These are phyloP conservation scores for Penicillium mononematosum DNA, from an alignment of 495 filamentous ascomycete genomes.

Conservation along the genomic window DNA sequence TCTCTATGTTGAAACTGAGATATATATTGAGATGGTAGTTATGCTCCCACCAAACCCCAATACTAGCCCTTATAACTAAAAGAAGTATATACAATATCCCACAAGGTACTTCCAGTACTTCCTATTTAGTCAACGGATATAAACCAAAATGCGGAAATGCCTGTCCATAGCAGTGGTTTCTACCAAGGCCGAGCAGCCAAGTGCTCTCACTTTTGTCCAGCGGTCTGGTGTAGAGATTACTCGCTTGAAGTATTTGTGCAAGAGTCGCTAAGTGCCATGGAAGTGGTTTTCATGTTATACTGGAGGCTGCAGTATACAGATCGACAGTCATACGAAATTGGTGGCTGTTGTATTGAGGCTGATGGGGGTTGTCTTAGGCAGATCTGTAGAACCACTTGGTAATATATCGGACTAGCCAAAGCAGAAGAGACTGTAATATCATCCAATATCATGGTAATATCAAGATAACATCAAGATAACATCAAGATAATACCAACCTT, in stretches of 20 bases:
- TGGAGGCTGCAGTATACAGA: background rate
- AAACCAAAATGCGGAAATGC: background rate
- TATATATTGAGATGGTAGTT: background rate
- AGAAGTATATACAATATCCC: background rate
- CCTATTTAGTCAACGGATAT: background rate
- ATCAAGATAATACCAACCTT: no score
- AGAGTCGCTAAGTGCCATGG: constrained; percentile 26
- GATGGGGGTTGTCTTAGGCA: background rate
- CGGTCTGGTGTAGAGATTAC: constrained; percentile 58
- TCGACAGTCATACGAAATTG: background rate
- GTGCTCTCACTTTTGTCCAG: constrained; percentile 55
- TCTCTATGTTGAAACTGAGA: background rate
- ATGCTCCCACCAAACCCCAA: background rate
- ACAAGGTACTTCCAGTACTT: background rate
- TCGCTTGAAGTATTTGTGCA: constrained; percentile 48
- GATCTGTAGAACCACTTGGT: background rate
- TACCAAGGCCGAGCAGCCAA: constrained; percentile 53
- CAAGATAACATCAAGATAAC: constrained; percentile 11
- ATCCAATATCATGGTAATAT: background rate
- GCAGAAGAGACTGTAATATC: background rate
- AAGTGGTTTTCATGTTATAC: background rate
- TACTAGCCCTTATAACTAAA: background rate
- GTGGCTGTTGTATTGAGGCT: background rate
- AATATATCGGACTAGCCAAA: background rate
- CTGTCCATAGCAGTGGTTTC: background rate